Evolutionary conservation across 768 basidiomycete species (phyloP), one percentile per base, ranked within the genome.

Genomic region (Sarcomyxa edulis): DNA sequence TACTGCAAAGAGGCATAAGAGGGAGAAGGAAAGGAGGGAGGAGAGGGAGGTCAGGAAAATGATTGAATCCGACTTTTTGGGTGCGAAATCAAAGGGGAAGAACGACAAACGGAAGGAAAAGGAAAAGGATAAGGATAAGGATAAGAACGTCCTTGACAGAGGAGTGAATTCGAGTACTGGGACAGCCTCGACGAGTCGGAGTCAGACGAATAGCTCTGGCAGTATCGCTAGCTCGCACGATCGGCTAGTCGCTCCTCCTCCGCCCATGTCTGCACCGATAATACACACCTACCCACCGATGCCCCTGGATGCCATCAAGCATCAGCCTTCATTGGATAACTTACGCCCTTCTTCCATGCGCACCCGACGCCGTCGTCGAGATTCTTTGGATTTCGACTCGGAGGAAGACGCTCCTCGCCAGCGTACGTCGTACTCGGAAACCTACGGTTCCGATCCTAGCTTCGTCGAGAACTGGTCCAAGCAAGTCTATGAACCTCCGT

Each of bases 401-500:
- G 61, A 64, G 18, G 53, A 62, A 33, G 59, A 56, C 12, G 44
- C 53, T 46, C 42, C 57, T 0, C 68, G 69, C 10, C 48, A 64
- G 14, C 72, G 76, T 19, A 81, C 79, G 6, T 74, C 80, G 14
- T 77, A 83, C 48, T 68, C 70, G 19, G 81, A 83, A 55, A 70
- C 76, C 3, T 83, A 78, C 44, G 71, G 72, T 4, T 68, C 78
- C 5, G 75, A 81, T 45, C 68, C 76, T 0, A 71, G 65, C 33
- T 62, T 61, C 18, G 68, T 79, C 43, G 74, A 77, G 48, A 61
- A 64, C 40, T 52, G n/a, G n/a, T n/a, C n/a, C n/a, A n/a, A n/a
- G n/a, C n/a, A n/a, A n/a, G 49, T 53, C 24, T 67, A 62, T 32
- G 50, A 56, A 9, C 61, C 75, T 18, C 73, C 72, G 6, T 91